Evolutionary conservation across 2,329 filamentous ascomycete genomes (phyloP), one percentile per base, ranked within the genome.

Genomic region (Myriosclerotinia scirpicola): DNA sequence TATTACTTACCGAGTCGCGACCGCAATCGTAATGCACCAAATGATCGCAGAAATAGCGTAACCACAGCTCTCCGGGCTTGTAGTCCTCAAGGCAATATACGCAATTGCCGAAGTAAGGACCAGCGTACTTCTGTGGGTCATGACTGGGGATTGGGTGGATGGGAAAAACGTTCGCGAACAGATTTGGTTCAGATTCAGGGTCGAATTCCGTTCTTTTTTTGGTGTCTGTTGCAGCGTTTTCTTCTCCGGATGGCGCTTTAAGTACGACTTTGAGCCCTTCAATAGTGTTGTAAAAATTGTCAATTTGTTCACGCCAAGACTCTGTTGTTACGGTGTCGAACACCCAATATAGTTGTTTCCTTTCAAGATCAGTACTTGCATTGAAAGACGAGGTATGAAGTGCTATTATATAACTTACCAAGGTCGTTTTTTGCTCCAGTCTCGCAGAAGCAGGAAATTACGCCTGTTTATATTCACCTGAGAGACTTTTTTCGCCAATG

Each of bases 381-480:
- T 68, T 54, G n/a, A 40, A 26, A 40, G 9, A 54, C 12, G 20
- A 63, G 3, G n/a, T 17, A 22, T 38, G 15, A 44, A 11, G 20
- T 15, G 12, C n/a, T 52, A 5, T 22, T 1, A 7, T 34, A n/a
- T 64, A 17, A 65, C 58, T 66, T 67, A 66, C 69, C 69, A 72
- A 8, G 70, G 70, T 5, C 69, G 55, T 14, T 46, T 56, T 54
- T 71, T 67, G 22, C 56, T 65, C 71, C 71, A 72, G 38, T 72
- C 69, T 58, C 67, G 54, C 11, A 72, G 63, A 5, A 70, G 46
- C 14, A 68, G 59, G 34, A 65, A 68, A 52, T 69, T 69, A 14
- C 69, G 65, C 38, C 71, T 46, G 2, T 67, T 22, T n/a, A 52
- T 26, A 30, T 72, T 71, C 15, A 69, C 60, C 40, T 70, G 44